Evolutionary conservation across 441 rosid genomes (phyloP).

Genomic region (Bruguiera hainesii): DNA sequence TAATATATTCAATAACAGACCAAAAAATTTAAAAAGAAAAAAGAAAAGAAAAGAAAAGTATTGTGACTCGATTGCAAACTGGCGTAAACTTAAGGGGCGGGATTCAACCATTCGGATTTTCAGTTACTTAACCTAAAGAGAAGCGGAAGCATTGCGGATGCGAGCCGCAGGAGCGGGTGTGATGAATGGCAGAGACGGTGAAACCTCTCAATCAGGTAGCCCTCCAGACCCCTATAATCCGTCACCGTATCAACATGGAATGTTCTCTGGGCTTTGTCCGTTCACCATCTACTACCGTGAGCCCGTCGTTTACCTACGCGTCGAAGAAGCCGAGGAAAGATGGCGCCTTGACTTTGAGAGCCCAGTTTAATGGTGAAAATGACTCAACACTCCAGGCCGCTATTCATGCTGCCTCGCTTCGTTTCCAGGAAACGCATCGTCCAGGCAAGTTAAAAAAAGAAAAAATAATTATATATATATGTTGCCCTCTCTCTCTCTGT

Average conservation of each 20-base stretch:
- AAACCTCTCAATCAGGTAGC: slow-evolving; percentile 1
- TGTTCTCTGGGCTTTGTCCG: slow-evolving; percentile 24
- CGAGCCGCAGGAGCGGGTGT: not conserved
- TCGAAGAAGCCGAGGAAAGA: slow-evolving; percentile 25
- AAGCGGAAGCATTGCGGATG: too few relatives aligned
- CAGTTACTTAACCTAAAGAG: too few relatives aligned
- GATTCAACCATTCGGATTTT: too few relatives aligned
- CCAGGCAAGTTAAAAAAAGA: slow-evolving; percentile 34
- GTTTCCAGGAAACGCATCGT: slow-evolving; percentile 75
- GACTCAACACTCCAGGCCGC: slow-evolving; percentile 68
- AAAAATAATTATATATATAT: too few relatives aligned
- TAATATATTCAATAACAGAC: too few relatives aligned
- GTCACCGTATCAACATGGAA: slow-evolving; percentile 25
- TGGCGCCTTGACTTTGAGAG: slow-evolving; percentile 25
- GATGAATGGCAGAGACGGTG: not conserved
- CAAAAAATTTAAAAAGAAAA: too few relatives aligned
- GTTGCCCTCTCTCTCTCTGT: not conserved
- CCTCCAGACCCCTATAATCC: not conserved
- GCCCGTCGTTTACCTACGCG: slow-evolving; percentile 13
- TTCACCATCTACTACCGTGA: slow-evolving; percentile 9
- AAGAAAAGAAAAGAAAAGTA: too few relatives aligned
- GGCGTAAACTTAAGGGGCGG: too few relatives aligned
- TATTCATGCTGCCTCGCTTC: slow-evolving; percentile 60
- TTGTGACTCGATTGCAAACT: too few relatives aligned
- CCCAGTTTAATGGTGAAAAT: slow-evolving; percentile 42